Percentiles rank a stretch among this genome's conserved stretches.
Evolutionary conservation across 192 early-diverging fungal genomes (phyloP).

Genomic region (Backusella australiensis): DNA sequence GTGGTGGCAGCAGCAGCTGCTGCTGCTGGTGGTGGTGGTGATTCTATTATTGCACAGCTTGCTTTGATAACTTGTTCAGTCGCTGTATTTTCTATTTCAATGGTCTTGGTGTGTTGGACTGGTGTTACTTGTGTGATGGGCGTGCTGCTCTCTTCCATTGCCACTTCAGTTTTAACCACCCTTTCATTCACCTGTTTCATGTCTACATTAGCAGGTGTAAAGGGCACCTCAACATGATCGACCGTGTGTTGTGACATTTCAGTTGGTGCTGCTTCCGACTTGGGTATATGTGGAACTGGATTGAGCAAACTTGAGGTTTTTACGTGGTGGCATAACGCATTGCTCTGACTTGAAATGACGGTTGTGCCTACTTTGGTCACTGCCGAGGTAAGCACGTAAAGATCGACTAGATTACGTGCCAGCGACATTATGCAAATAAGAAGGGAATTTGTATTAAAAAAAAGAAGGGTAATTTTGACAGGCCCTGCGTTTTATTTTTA

Average conservation of each 20-base stretch:
- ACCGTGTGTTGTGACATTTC: neutral
- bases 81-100: neutral
- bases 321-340: conserved; percentile 21
- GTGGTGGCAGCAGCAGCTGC: neutral
- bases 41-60: neutral
- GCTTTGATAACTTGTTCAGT: neutral
- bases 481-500: neutral
- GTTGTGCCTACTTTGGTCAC: conserved; percentile 7
- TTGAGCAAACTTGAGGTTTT: conserved; percentile 32
- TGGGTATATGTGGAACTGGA: neutral
- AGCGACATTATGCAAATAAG: conserved; percentile 16
- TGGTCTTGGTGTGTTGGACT: neutral
- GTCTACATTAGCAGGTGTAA: neutral
- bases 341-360: conserved; percentile 9
- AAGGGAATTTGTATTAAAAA: neutral
- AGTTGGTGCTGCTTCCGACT: neutral
- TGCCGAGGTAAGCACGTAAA: conserved; percentile 14
- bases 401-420: conserved; percentile 25
- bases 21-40: neutral
- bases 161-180: neutral
- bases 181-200: neutral
- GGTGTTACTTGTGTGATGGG: neutral
- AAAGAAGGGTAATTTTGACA: neutral
- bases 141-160: neutral
- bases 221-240: neutral